Base-by-base conservation (phyloP, 106 monocot species). In the Dendrobium chrysotoxum region DNA sequence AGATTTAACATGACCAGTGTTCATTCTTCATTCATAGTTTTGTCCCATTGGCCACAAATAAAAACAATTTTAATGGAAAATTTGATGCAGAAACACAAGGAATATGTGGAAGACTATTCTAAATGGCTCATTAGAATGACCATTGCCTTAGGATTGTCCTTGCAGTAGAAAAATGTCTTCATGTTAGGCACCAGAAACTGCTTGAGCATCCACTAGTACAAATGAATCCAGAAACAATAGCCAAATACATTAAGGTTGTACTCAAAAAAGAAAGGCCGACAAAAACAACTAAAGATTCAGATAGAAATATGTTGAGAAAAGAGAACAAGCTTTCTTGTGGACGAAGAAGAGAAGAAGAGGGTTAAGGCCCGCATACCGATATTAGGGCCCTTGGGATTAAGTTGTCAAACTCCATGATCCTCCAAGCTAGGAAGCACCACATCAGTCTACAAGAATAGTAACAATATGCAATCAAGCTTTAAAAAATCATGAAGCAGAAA, bases 351-450 rank as follows among this genome's bases (percentile, higher is more conserved):
- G 21, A 61, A 61, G 7, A 61, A 23, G 23, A 74, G 40, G 17
- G 20, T 40, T 6, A 41, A 74, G 40, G 20, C 0, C 4, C 28
- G 47, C 15, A 47, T 80, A 98, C 98, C 98, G 28, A 95, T 92
- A 58, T 87, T 89, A 68, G 92, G 89, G 78, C 85, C 81, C 77
- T 91, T 98, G 23, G 95, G 90, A 78, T 98, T 92, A 74, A 98
- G 90, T 84, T 98, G 98, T 38, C 92, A 92, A 53, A 98, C 98
- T 17, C 95, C 92, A 70, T 95, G 98, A 78, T 95, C 95, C 82
- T 98, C 98, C 81, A 98, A 84, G 84, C 88, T 95, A 21, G 98
- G 98, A 13, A 98, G 89, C 83, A 92, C 95, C 47, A 89, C 89
- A 54, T 98, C 98, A 10, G 91, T 95, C 96, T 96, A 80, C 44